These are phyloP conservation scores for Jaltomata sinuosa DNA, from an alignment of 257 asterid species.

Conservation along the genomic window DNA sequence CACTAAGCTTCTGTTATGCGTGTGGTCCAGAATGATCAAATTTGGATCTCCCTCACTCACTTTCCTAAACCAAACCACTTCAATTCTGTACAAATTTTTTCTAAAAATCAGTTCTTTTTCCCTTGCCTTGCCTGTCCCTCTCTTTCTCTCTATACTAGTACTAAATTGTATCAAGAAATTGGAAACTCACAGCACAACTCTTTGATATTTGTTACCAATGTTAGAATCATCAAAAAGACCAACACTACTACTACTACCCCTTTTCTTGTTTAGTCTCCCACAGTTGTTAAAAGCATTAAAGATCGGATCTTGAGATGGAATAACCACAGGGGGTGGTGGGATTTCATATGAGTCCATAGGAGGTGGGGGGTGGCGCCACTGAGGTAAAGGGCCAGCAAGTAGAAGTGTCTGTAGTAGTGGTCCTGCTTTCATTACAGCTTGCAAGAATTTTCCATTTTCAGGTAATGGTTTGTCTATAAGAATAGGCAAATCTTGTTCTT, in stretches of 20 bases:
- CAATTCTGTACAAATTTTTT: slow-evolving; percentile 27
- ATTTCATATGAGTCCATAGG: slow-evolving; percentile 63
- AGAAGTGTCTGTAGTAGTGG: slow-evolving; percentile 84
- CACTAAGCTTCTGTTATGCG: too few relatives aligned
- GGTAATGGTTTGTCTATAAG: slow-evolving; percentile 45
- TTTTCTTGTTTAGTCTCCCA: slow-evolving; percentile 45
- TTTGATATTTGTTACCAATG: slow-evolving; percentile 39
- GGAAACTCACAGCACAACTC: slow-evolving; percentile 38
- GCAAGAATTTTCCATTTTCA: slow-evolving; percentile 68
- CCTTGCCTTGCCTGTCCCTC: background rate
- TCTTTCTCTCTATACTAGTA: too few relatives aligned
- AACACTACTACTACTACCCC: slow-evolving; percentile 22
- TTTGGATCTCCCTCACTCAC: too few relatives aligned
- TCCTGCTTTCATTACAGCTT: slow-evolving; percentile 89
- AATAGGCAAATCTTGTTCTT: slow-evolving; percentile 15
- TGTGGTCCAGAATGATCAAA: too few relatives aligned
- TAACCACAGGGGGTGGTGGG: slow-evolving; percentile 69
- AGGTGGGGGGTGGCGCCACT: slow-evolving; percentile 99
- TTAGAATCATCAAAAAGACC: slow-evolving; percentile 28
- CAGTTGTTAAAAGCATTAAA: slow-evolving; percentile 14
- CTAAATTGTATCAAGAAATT: background rate
- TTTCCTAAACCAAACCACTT: slow-evolving; percentile 3
- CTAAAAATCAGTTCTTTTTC: background rate
- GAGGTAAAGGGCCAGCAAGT: slow-evolving; percentile 86
- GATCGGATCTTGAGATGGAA: slow-evolving; percentile 25